phyloP scores from a whole-genome alignment of 495 filamentous ascomycete species.

The Massariosphaeria phaeospora region DNA sequence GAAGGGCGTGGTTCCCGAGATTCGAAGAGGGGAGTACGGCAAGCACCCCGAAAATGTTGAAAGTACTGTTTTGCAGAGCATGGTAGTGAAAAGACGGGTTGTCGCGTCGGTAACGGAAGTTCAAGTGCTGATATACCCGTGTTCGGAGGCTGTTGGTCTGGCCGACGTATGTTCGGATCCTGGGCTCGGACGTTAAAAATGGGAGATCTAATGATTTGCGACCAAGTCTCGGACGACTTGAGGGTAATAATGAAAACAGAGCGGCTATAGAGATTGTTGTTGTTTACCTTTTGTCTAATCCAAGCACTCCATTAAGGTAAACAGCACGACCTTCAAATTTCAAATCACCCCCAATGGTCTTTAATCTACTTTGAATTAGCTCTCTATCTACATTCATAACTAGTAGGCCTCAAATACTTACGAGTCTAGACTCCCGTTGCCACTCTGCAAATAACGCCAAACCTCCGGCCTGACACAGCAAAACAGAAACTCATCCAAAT shows the following conservation, averaged over 20 bases:
- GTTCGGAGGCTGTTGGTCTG: conserved; percentile 16
- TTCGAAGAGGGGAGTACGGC: conserved; percentile 4
- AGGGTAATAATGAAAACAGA: background rate
- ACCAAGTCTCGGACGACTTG: background rate
- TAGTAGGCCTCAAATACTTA: background rate
- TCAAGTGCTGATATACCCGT: conserved; percentile 19
- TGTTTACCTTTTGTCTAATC: conserved; percentile 8
- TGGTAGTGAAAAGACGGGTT: conserved; percentile 30
- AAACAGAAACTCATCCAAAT: conserved; percentile 8
- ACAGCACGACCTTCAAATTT: conserved; percentile 13
- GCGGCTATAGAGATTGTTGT: background rate
- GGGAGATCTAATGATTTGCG: no score
- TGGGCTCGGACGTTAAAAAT: background rate
- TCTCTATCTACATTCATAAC: background rate
- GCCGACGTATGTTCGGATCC: conserved; percentile 23
- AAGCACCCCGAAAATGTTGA: conserved; percentile 21
- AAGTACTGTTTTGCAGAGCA: conserved; percentile 20
- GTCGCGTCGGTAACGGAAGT: conserved; percentile 33
- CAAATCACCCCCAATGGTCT: conserved; percentile 15
- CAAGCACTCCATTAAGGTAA: conserved; percentile 14
- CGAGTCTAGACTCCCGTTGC: conserved; percentile 1
- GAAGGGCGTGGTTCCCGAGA: background rate
- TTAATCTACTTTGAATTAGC: conserved; percentile 2
- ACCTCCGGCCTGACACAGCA: conserved; percentile 10
- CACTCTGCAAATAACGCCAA: conserved; percentile 1